A percentile compares a stretch with the other conserved stretches of the same genome.
These are phyloP conservation scores for Suillus fuscotomentosus DNA, from an alignment of 768 basidiomycete species.

Conservation along the genomic window DNA sequence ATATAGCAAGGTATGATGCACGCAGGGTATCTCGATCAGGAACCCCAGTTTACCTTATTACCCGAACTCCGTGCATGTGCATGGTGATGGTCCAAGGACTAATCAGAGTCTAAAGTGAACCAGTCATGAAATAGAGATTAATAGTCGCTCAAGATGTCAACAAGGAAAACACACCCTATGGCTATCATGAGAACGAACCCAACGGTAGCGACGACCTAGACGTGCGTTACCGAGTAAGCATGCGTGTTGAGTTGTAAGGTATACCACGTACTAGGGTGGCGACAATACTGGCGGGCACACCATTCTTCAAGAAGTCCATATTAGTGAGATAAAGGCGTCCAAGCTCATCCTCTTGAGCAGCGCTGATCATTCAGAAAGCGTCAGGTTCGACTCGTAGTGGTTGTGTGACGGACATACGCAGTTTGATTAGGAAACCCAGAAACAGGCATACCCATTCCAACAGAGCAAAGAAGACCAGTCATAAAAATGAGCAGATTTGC, in stretches of 20 bases:
- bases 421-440: slow-evolving; percentile 99
- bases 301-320: slow-evolving; percentile 90
- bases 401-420: slow-evolving; percentile 57
- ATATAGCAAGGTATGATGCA: background rate
- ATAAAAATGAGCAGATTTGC: slow-evolving; percentile 88
- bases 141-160: background rate
- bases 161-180: slow-evolving; percentile 54
- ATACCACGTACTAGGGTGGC: slow-evolving; percentile 64
- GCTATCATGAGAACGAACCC: slow-evolving; percentile 76
- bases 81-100: background rate
- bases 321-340: slow-evolving; percentile 85
- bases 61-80: background rate
- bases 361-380: slow-evolving; percentile 41
- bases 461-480: slow-evolving; percentile 88
- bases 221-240: slow-evolving; percentile 6
- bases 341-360: slow-evolving; percentile 92
- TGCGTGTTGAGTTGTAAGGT: background rate
- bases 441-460: slow-evolving; percentile 98
- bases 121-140: background rate
- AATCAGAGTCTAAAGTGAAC: background rate
- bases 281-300: slow-evolving; percentile 91
- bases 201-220: slow-evolving; percentile 79
- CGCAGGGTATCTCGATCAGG: background rate
- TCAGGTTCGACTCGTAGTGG: background rate
- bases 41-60: background rate